Evolutionary conservation across 352 stramenopile species (phyloP), one percentile per base, ranked within the genome.

Genomic region (Pythium vanterpoolii): DNA sequence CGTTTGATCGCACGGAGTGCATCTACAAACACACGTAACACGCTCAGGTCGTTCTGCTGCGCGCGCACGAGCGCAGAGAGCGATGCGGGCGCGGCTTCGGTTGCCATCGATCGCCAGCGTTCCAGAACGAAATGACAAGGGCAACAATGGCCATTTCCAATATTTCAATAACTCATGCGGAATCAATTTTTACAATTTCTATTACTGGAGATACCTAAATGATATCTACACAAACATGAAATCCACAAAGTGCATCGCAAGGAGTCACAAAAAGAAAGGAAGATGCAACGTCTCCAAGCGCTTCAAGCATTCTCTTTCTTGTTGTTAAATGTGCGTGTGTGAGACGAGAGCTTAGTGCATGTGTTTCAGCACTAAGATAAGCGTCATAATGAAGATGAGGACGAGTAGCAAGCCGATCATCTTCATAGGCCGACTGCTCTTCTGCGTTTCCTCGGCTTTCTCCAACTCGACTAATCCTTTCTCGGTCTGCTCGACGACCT

Each of bases 401-500:
- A 96, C 71, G 26, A 98, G 76, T 26, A 98, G 78, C 43, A 97
- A 63, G 3, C 77, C 86, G 61, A 98, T 98, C 69, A 91, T 98
- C 67, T 97, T 96, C 83, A 99, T 95, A 19, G 97, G 96, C 16
- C 97, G 83, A 24, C 89, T 97, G 64, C 86, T 98, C 73, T 99
- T 99, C 80, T 99, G 97, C 62, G 96, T 96, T 69, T 98, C 90
- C 70, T 99, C 97, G n/a, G 97, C 98, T 65, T 98, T 98, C 68
- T 99, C 96, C 31, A 99, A 79, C 76, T 99, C 96, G 52, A 98
- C 82, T 46, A 99, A 94, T 44, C 97, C 98, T 58, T 98, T 97
- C 68, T 99, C 96, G 6, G 97, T 99, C 74, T 99, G 96, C 80
- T 99, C 96, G 27, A 99, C 96, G 34, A 99, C 97, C 55, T 99